A percentile compares a stretch with the other conserved stretches of the same genome.
Evolutionary conservation across 306 rosid species (phyloP).

Genomic region (Acmispon strigosus): DNA sequence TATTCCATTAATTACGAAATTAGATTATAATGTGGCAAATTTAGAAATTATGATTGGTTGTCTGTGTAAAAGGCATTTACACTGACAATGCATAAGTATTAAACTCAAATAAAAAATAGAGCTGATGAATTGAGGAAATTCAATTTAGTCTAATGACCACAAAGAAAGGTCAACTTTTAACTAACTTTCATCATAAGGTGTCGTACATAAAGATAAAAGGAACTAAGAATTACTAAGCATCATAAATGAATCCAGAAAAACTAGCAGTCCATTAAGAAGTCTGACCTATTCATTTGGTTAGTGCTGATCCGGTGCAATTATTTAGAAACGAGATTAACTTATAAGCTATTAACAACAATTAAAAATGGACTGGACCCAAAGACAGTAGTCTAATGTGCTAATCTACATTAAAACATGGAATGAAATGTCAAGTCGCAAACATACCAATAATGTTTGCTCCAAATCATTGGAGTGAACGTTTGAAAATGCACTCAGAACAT

Average conservation of each 20-base stretch:
- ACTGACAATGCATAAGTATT: too few species aligned
- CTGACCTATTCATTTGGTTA: background rate
- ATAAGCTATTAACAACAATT: background rate
- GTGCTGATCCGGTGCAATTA: background rate
- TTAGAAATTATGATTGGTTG: too few species aligned
- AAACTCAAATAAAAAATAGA: too few species aligned
- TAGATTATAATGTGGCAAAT: too few species aligned
- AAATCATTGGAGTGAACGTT: slow-evolving; percentile 76
- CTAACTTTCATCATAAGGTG: background rate
- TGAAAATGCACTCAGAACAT: slow-evolving; percentile 69
- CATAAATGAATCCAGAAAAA: background rate
- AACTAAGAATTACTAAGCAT: background rate
- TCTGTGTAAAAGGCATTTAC: too few species aligned
- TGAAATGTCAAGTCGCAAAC: slow-evolving; percentile 9
- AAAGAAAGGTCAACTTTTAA: background rate
- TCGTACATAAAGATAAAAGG: background rate
- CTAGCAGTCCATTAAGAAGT: background rate
- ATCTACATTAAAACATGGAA: background rate
- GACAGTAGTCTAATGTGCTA: background rate
- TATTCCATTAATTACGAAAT: too few species aligned
- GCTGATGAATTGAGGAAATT: background rate
- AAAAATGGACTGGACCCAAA: background rate
- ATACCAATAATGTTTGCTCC: slow-evolving; percentile 85
- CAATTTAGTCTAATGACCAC: background rate
- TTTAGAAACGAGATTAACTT: background rate